A percentile compares a stretch with the other conserved stretches of the same genome.
Conservation (phyloP, 1,139 yeast species). For the Saccharomyces hybrid region DNA sequence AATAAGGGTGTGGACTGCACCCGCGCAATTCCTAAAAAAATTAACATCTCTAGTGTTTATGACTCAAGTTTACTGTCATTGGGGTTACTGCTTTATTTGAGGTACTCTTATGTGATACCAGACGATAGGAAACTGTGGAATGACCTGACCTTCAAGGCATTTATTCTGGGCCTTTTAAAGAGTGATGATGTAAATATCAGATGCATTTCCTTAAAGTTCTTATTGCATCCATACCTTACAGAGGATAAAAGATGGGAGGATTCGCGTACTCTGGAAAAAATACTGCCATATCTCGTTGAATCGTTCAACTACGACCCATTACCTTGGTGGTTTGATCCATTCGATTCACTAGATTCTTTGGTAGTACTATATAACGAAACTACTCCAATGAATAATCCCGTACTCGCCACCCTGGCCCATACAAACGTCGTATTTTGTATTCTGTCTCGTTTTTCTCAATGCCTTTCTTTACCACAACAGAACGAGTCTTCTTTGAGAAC, state of each 20-base stretch:
- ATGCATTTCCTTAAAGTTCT: slow-evolving; percentile 20
- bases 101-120: not conserved
- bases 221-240: slow-evolving; percentile 16
- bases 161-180: slow-evolving; percentile 21
- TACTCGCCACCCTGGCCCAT: slow-evolving; percentile 18
- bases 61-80: slow-evolving; percentile 16
- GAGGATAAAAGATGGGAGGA: slow-evolving; percentile 11
- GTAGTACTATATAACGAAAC: slow-evolving; percentile 19
- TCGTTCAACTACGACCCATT: slow-evolving; percentile 20
- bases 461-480: slow-evolving; percentile 17
- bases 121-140: slow-evolving; percentile 11
- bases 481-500: slow-evolving; percentile 13
- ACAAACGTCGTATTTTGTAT: slow-evolving; percentile 24
- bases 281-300: slow-evolving; percentile 24
- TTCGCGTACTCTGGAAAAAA: slow-evolving; percentile 12
- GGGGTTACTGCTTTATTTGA: slow-evolving; percentile 13
- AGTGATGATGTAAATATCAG: slow-evolving; percentile 16
- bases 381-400: slow-evolving; percentile 23
- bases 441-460: slow-evolving; percentile 19
- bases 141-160: slow-evolving; percentile 13
- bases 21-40: slow-evolving; percentile 20
- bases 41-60: slow-evolving; percentile 15
- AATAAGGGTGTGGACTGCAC: slow-evolving; percentile 14
- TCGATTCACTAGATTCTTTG: slow-evolving; percentile 17
- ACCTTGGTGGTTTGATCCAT: slow-evolving; percentile 30